phyloP scores from a whole-genome alignment of 2,329 filamentous ascomycete genomes.

The Claviceps quebecensis region DNA sequence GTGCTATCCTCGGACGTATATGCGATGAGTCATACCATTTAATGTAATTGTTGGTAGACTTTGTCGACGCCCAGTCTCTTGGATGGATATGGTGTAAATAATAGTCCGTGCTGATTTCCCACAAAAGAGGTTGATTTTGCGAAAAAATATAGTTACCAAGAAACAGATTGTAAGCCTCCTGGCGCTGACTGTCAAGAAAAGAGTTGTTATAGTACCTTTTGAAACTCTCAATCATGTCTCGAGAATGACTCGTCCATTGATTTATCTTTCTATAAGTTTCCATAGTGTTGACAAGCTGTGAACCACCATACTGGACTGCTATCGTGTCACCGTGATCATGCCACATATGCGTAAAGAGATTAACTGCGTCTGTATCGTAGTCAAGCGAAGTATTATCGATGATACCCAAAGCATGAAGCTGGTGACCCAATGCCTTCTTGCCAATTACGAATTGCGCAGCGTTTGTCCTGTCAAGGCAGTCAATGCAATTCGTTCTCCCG shows the following conservation, averaged over 20 bases:
- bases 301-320: constrained; percentile 92
- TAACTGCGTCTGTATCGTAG: constrained; percentile 91
- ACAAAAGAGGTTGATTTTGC: constrained; percentile 84
- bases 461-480: constrained; percentile 93
- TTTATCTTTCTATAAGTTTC: constrained; percentile 98
- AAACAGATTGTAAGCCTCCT: constrained; percentile 96
- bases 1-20: constrained; percentile 47
- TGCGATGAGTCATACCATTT: constrained; percentile 71
- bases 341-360: constrained; percentile 96
- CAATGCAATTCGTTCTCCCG: constrained; percentile 92
- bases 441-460: constrained; percentile 96
- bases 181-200: constrained; percentile 91
- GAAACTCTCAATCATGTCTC: constrained; percentile 98
- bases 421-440: constrained; percentile 81
- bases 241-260: constrained; percentile 93
- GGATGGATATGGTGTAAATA: constrained; percentile 88
- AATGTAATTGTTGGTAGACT: constrained; percentile 55
- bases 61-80: constrained; percentile 51
- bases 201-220: constrained; percentile 99
- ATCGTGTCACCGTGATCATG: constrained; percentile 97
- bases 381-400: constrained; percentile 66
- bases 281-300: constrained; percentile 97
- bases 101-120: constrained; percentile 91
- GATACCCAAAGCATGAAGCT: constrained; percentile 82
- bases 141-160: constrained; percentile 87